These are phyloP conservation scores for Amanita exitialis DNA, from an alignment of 768 basidiomycete species.

Conservation along the genomic window DNA sequence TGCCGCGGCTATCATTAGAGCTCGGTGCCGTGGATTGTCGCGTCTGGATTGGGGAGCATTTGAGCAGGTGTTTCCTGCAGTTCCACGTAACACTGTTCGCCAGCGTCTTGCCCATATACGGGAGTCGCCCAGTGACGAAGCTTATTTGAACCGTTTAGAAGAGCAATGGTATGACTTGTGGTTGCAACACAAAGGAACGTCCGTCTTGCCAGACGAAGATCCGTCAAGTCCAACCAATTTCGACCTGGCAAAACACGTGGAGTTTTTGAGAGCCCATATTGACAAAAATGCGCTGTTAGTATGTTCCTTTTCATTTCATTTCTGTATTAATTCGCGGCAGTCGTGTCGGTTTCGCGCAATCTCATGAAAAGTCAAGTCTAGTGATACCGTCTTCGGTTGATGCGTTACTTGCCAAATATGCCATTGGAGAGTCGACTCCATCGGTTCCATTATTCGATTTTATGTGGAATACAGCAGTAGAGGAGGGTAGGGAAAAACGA, in stretches of 20 bases:
- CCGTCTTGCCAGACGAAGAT: slow-evolving; percentile 61
- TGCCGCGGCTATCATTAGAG: slow-evolving; percentile 70
- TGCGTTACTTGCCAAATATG: slow-evolving; percentile 34
- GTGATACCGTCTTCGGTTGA: slow-evolving; percentile 33
- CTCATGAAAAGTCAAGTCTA: slow-evolving; percentile 21
- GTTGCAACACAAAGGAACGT: slow-evolving; percentile 58
- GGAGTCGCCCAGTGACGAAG: slow-evolving; percentile 54
- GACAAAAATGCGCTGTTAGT: slow-evolving; percentile 85
- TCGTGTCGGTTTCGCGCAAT: slow-evolving; percentile 52
- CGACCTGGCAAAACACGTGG: slow-evolving; percentile 70
- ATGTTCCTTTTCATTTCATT: not conserved
- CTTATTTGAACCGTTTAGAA: slow-evolving; percentile 72
- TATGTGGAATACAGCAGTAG: slow-evolving; percentile 61
- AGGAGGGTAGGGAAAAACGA: slow-evolving; percentile 68
- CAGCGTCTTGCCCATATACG: slow-evolving; percentile 54
- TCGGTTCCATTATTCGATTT: slow-evolving; percentile 54
- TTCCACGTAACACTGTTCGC: slow-evolving; percentile 64
- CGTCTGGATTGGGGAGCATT: slow-evolving; percentile 66
- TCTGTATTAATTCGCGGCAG: slow-evolving; percentile 18
- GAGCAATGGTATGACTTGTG: slow-evolving; percentile 77
- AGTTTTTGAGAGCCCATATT: slow-evolving; percentile 70
- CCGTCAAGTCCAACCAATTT: slow-evolving; percentile 62
- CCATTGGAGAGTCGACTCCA: slow-evolving; percentile 35
- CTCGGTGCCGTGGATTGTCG: slow-evolving; percentile 53
- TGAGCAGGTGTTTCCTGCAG: slow-evolving; percentile 70